These are phyloP conservation scores for Paramecium sexaurelia DNA, from an alignment of 73 alveolate species.

Conservation along the genomic window DNA sequence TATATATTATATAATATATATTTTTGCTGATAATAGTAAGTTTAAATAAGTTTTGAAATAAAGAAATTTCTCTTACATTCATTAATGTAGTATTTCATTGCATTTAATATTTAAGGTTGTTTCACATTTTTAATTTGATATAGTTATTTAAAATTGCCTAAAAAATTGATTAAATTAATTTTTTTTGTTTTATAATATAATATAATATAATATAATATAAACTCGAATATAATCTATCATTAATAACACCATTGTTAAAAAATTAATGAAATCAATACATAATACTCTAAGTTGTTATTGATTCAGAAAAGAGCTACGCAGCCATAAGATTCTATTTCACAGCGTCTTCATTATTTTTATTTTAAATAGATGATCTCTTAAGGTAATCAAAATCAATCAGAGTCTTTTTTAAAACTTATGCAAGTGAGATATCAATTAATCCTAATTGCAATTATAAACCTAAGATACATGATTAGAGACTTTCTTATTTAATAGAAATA, in stretches of 20 bases:
- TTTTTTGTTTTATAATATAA: background rate
- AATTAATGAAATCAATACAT: background rate
- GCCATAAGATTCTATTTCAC: background rate
- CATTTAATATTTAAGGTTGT: too few relatives aligned
- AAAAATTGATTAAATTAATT: background rate
- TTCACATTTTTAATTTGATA: background rate
- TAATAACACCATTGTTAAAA: background rate
- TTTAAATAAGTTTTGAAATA: too few relatives aligned
- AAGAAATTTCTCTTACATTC: too few relatives aligned
- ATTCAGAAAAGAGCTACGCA: background rate
- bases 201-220: background rate
- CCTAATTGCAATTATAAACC: background rate
- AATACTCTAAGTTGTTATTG: background rate
- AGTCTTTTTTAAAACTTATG: background rate
- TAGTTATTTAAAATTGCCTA: background rate
- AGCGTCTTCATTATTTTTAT: background rate
- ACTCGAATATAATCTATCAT: background rate
- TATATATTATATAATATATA: too few relatives aligned
- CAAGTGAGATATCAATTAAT: background rate
- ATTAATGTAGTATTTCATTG: too few relatives aligned
- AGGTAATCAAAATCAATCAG: background rate
- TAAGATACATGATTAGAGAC: background rate
- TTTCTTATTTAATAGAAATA: conserved; percentile 6
- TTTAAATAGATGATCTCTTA: background rate
- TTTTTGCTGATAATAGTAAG: too few relatives aligned